These are phyloP conservation scores for Eutrema japonicum DNA, from an alignment of 345 rosid genomes.

Conservation along the genomic window DNA sequence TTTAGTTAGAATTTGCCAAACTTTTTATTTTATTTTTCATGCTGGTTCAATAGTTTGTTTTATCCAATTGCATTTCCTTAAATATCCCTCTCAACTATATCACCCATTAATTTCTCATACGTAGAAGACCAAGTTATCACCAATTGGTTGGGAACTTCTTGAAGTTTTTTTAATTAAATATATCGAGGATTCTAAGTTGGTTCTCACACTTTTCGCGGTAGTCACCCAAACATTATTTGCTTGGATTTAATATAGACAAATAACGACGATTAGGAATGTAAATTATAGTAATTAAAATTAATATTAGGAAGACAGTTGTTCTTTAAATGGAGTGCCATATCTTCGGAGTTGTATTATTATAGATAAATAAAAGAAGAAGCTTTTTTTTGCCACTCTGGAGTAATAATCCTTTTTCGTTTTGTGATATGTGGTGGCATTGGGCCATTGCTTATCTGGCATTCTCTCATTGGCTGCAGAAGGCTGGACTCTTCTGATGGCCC, in stretches of 20 bases:
- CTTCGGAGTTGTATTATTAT: conserved; percentile 4
- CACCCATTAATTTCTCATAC: not conserved
- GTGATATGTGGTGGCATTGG: conserved; percentile 32
- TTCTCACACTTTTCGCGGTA: conserved; percentile 22
- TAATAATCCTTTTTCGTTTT: not conserved
- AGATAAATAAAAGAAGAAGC: too few species aligned
- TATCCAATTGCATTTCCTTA: conserved; percentile 23
- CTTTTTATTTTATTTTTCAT: not conserved
- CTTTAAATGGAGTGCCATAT: conserved; percentile 34
- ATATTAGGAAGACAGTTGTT: conserved; percentile 14
- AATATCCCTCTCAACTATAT: conserved; percentile 1
- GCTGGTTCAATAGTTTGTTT: not conserved
- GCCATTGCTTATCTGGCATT: conserved; percentile 28
- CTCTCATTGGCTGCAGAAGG: conserved; percentile 12
- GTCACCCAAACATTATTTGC: not conserved
- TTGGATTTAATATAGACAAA: not conserved
- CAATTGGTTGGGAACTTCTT: conserved; percentile 17
- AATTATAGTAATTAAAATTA: not conserved
- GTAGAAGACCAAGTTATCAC: conserved; percentile 23
- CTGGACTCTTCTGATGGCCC: conserved; percentile 24
- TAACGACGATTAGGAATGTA: conserved; percentile 18
- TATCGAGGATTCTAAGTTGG: not conserved
- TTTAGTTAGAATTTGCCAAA: conserved; percentile 5
- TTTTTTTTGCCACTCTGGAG: conserved; percentile 42
- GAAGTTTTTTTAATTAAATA: not conserved